Percentiles rank a stretch among this genome's conserved stretches.
Evolutionary conservation across 768 basidiomycete species (phyloP).

Genomic region (Lactarius sp.): DNA sequence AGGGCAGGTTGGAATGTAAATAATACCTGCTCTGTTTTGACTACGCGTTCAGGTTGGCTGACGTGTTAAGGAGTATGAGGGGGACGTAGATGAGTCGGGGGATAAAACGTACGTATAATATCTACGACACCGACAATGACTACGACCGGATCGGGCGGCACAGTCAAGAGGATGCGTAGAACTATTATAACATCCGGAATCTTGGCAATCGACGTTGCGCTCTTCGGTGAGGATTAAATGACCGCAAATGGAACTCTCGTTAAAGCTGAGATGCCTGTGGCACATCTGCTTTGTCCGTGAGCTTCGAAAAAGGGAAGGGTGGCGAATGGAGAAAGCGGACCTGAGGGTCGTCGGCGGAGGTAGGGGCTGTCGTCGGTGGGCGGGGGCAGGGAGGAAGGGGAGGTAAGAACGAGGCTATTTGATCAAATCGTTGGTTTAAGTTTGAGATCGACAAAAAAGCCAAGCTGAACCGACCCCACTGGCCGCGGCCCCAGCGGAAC

Average conservation of each 20-base stretch:
- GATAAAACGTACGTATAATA: conserved; percentile 45
- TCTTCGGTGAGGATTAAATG: conserved; percentile 48
- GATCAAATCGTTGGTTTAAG: conserved; percentile 18
- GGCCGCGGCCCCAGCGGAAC: not conserved
- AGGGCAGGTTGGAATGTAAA: not conserved
- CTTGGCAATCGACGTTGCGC: conserved; percentile 49
- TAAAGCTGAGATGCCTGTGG: conserved; percentile 54
- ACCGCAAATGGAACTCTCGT: conserved; percentile 46
- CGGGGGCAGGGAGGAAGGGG: conserved; percentile 9
- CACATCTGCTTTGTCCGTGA: conserved; percentile 45
- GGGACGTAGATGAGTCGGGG: not conserved
- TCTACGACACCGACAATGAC: conserved; percentile 42
- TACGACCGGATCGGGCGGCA: conserved; percentile 27
- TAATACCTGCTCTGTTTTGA: conserved; percentile 40
- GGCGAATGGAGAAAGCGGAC: conserved; percentile 4
- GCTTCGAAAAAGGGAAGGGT: conserved; percentile 7
- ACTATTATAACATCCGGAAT: conserved; percentile 43
- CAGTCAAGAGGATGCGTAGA: conserved; percentile 46
- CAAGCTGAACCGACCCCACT: not conserved
- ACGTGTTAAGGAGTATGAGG: conserved; percentile 5
- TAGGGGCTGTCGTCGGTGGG: conserved; percentile 19
- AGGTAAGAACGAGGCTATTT: conserved; percentile 3
- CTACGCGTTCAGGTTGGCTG: conserved; percentile 52
- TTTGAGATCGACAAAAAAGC: conserved; percentile 13
- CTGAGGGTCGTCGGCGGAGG: conserved; percentile 23